Percentiles rank a stretch among this genome's conserved stretches.
These are phyloP conservation scores for Ampelocalamus luodianensis DNA, from an alignment of 176 grass and related monocot genomes.

Conservation along the genomic window DNA sequence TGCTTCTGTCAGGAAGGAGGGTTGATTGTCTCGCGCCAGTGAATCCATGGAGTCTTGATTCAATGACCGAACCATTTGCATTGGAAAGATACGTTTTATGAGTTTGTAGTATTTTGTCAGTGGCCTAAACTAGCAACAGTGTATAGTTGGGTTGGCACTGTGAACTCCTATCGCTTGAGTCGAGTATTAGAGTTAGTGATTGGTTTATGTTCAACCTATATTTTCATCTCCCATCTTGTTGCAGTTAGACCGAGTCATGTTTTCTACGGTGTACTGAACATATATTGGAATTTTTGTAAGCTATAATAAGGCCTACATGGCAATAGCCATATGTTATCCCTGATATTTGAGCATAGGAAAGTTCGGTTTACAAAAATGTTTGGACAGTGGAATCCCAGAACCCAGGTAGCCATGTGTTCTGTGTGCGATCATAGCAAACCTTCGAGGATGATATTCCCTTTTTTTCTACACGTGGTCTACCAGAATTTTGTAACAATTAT, in stretches of 20 bases:
- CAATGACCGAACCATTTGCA: slow-evolving; percentile 49
- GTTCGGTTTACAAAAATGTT: neutral
- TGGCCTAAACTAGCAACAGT: slow-evolving; percentile 74
- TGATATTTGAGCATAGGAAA: neutral
- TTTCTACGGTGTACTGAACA: slow-evolving; percentile 43
- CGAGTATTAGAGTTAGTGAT: slow-evolving; percentile 54
- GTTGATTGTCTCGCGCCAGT: slow-evolving; percentile 41
- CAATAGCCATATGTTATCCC: slow-evolving; percentile 18
- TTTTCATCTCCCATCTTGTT: slow-evolving; percentile 46
- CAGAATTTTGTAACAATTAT: neutral
- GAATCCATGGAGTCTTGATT: slow-evolving; percentile 45
- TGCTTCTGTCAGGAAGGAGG: slow-evolving; percentile 47
- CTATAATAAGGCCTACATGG: slow-evolving; percentile 42
- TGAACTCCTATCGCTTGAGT: slow-evolving; percentile 43
- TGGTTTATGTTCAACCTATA: slow-evolving; percentile 48
- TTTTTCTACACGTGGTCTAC: neutral
- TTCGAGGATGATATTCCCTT: neutral
- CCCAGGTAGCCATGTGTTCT: neutral
- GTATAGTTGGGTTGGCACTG: slow-evolving; percentile 69
- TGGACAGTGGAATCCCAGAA: neutral
- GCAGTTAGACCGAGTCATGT: slow-evolving; percentile 47
- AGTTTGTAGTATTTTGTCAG: slow-evolving; percentile 54
- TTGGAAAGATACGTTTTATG: slow-evolving; percentile 59
- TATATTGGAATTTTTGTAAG: slow-evolving; percentile 60
- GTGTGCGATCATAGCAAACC: neutral